Conservation (phyloP, 1,139 yeast species). For the Diutina pseudorugosa region DNA sequence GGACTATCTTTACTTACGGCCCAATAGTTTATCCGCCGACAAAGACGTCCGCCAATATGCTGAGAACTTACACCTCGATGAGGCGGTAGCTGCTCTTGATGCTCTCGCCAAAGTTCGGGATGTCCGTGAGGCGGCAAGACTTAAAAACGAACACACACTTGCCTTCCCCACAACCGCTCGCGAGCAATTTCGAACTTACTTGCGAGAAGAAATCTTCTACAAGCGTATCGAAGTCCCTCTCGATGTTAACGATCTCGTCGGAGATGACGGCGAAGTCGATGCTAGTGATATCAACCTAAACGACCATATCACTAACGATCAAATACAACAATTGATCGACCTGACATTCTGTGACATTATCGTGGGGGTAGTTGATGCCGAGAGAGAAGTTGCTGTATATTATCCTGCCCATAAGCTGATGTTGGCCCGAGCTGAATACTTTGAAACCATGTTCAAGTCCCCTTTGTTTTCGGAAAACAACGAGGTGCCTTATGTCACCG, state of each 20-base stretch:
- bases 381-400: constrained; percentile 16
- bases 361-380: constrained; percentile 23
- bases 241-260: constrained; percentile 4
- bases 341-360: constrained; percentile 38
- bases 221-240: constrained; percentile 8
- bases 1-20: constrained; percentile 39
- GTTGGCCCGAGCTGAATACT: constrained; percentile 50
- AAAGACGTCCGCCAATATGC: constrained; percentile 21
- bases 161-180: constrained; percentile 37
- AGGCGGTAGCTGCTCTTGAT: constrained; percentile 22
- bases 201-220: constrained; percentile 24
- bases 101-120: constrained; percentile 5
- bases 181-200: constrained; percentile 27
- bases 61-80: constrained; percentile 19
- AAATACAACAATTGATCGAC: constrained; percentile 12
- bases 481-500: constrained; percentile 7
- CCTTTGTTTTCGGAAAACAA: constrained; percentile 15
- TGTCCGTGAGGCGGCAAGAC: constrained; percentile 20
- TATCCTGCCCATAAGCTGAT: constrained; percentile 59
- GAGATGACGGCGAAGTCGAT: constrained; percentile 10
- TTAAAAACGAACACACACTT: constrained; percentile 33
- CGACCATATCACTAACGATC: constrained; percentile 10
- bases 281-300: constrained; percentile 21
- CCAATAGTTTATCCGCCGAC: constrained; percentile 14
- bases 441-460: constrained; percentile 51